Evolutionary conservation across 345 rosid species (phyloP), one percentile per base, ranked within the genome.

Genomic region (Physaria fendleri): DNA sequence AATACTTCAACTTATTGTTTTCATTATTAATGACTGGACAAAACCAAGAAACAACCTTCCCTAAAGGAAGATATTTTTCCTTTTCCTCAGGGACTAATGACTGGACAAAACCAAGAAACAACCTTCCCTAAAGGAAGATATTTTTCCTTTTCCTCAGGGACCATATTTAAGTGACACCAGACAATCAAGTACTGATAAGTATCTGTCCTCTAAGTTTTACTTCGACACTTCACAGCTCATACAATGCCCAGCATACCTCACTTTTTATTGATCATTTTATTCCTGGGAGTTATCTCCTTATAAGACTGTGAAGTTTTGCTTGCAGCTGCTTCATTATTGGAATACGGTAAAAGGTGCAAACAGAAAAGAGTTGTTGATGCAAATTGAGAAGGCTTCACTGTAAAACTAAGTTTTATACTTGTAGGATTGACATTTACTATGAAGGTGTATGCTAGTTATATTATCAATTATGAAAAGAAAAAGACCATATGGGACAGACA

Each of bases 381-480:
- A 27, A 35, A 21, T 57, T 57, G 28, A 47, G 49, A 16, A 43
- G 20, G 17, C 17, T 5, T 65, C 64, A 21, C 11, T 10, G 27
- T 49, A 48, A 48, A 16, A 41, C 52, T 28, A 16, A 50, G 5
- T 48, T 56, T 16, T 39, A 4, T 40, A 17, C 38, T 29, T 49
- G 13, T 60, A 42, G 48, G 48, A 5, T 53, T 23, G 13, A 44
- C 34, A 44, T 20, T 27, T 30, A 51, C 34, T 35, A 16, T 22
- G 37, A 44, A 20, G 35, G 43, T 28, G 30, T 17, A 40, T 41
- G 14, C 2, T 24, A 52, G 23, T 41, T 15, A 51, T 35, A 44
- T 14, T 12, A 59, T 42, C 62, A 60, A 60, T 68, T 52, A 53
- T 68, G 42, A 15, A 35, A 52, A 44, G 59, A 17, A 50, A 68